phyloP scores from a whole-genome alignment of 169 alveolate species.

The Eimeria maxima region DNA sequence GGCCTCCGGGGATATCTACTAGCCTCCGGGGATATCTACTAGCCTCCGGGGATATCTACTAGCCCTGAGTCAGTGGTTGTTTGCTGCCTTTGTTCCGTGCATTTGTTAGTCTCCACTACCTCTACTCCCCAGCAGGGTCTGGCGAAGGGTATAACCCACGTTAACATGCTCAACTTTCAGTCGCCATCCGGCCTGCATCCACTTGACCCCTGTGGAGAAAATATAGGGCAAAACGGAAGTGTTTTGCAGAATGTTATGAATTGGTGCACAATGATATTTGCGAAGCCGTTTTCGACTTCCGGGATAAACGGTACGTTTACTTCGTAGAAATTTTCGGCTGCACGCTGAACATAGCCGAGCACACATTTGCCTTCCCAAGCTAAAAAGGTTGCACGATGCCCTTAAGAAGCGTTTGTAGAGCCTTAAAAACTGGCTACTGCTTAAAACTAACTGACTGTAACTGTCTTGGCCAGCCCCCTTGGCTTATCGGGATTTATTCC shows the following conservation, averaged over 20 bases:
- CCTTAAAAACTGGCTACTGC: constrained; percentile 16
- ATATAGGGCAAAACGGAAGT: too few relatives aligned
- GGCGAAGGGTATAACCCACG: too few relatives aligned
- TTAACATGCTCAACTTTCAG: too few relatives aligned
- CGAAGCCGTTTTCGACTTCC: background rate
- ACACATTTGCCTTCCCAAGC: background rate
- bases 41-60: background rate
- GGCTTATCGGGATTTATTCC: constrained; percentile 91
- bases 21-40: background rate
- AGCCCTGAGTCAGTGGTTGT: background rate
- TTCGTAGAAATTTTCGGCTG: background rate
- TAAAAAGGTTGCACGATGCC: background rate
- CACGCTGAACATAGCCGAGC: background rate
- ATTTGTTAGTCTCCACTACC: background rate
- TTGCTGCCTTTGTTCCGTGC: background rate
- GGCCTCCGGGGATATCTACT: background rate
- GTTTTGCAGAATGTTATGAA: background rate
- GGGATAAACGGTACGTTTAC: background rate
- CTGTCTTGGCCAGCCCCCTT: constrained; percentile 89
- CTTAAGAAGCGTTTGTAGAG: background rate
- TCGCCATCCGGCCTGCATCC: too few relatives aligned
- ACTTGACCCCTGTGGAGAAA: too few relatives aligned
- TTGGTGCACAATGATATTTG: background rate
- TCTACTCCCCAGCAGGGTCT: background rate
- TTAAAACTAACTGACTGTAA: constrained; percentile 85